Conservation (phyloP, 176 grass and related monocot genomes). For the Coix lacrymajobi region DNA sequence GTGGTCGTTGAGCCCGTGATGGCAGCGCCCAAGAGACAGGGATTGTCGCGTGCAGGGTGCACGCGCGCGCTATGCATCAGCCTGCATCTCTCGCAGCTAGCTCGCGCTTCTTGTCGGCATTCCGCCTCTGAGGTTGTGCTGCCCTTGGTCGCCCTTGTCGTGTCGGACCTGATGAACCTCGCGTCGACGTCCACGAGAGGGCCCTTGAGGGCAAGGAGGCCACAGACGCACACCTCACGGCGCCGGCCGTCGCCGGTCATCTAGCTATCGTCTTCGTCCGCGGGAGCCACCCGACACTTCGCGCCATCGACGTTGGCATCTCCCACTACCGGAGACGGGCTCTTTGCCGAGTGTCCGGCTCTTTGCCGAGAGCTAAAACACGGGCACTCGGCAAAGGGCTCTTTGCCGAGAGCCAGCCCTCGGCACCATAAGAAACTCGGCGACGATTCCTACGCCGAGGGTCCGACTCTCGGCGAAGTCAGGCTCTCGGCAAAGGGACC, state of each 20-base stretch:
- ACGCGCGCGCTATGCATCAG: constrained; percentile 56
- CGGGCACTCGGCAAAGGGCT: no score
- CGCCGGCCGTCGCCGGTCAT: constrained; percentile 44
- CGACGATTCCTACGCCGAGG: no score
- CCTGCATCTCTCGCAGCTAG: constrained; percentile 73
- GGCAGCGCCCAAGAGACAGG: constrained; percentile 27
- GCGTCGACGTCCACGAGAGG: constrained; percentile 21
- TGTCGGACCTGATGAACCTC: constrained; percentile 52
- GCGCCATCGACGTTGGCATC: constrained; percentile 63
- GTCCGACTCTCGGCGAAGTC: no score
- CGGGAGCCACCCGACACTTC: constrained; percentile 52
- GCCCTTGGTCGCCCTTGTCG: background rate
- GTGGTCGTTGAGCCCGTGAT: constrained; percentile 12
- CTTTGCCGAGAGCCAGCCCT: no score
- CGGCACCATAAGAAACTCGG: no score
- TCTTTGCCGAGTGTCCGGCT: no score
- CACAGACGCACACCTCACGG: constrained; percentile 66
- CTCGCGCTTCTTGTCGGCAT: constrained; percentile 61
- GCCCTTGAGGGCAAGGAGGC: constrained; percentile 53
- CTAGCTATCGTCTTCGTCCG: constrained; percentile 55
- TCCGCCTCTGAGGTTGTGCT: constrained; percentile 44
- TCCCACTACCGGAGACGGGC: no score
- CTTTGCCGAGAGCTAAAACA: no score
- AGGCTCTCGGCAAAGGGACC: no score
- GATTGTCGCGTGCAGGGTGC: constrained; percentile 51